Base-by-base conservation (phyloP, 2,329 filamentous ascomycete genomes). In the Epichloe festucae region DNA sequence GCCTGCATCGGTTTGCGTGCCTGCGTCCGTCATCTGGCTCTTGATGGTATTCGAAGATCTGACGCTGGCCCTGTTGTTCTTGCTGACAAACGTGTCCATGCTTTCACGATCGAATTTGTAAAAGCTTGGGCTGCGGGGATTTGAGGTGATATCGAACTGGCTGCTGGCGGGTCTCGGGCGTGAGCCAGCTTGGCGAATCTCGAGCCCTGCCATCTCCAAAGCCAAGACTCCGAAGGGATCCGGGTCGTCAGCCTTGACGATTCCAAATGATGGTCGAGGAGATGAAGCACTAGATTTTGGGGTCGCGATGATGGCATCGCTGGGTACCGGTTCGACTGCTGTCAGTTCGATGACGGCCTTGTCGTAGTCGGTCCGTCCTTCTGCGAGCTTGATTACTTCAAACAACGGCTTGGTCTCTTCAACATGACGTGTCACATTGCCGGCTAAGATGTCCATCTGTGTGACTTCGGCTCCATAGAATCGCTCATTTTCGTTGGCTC, bases 141-240 rank as follows among this genome's bases (percentile, higher is more conserved):
- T 81, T 3, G 88, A 86, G 57, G 82, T 82, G 67, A 87, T 93
- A 62, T 91, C 87, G 65, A 96, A 94, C 58, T 85, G 80, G 53
- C 84, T 88, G 70, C 84, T 89, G 23, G 79, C 75, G 2, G 89
- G 88, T 51, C 88, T 76, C 50, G 79, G 74, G 6, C 61, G 62
- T 48, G 82, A 79, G 36, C 89, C 89, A n/a, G 90, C 90, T 70
- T 96, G 90, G 49, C 87, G 80, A 57, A 97, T 93, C 59, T 91
- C 87, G 52, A 96, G 72, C 2, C 91, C 91, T 54, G 89, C 87
- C 72, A 89, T 84, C 63, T 95, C 89, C n/a, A 97, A 71, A 7
- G 91, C 90, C 56, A 90, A 78, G 27, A 96, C 86, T 23, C 91
- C 91, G 62, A 87, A 97, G 0, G 91, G 91, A 64, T 97, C 91